A percentile compares a stretch with the other conserved stretches of the same genome.
phyloP scores from a whole-genome alignment of 441 rosid species.

The Erysimum cheiri region DNA sequence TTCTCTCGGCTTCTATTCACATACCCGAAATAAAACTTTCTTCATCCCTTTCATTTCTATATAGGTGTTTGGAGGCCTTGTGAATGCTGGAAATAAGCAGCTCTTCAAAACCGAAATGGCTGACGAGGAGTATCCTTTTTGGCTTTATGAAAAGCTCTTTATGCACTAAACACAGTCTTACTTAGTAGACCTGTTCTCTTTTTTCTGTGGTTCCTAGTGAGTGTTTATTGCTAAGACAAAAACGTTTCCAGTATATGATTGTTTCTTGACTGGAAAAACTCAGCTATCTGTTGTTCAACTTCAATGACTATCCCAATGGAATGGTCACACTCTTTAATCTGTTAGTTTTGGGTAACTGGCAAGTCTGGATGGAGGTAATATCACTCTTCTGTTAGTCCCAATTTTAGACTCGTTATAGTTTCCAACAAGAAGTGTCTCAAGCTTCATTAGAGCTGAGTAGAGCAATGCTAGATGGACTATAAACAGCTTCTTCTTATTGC shows the following conservation, averaged over 20 bases:
- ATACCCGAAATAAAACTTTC: not conserved
- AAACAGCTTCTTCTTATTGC: constrained; percentile 11
- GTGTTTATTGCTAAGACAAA: not conserved
- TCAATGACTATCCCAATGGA: constrained; percentile 98
- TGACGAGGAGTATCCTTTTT: constrained; percentile 85
- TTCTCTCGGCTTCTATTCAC: not conserved
- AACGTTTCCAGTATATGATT: not conserved
- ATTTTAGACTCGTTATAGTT: constrained; percentile 17
- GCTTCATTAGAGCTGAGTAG: not conserved
- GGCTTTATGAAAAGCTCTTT: not conserved
- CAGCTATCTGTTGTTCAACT: constrained; percentile 88
- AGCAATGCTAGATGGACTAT: constrained; percentile 14
- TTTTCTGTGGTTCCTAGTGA: constrained; percentile 18
- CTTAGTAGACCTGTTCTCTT: constrained; percentile 15
- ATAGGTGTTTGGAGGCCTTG: constrained; percentile 93
- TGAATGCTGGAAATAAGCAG: constrained; percentile 81
- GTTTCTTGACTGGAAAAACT: constrained; percentile 56
- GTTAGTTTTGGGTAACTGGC: constrained; percentile 96
- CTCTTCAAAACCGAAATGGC: constrained; percentile 67
- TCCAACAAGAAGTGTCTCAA: constrained; percentile 15
- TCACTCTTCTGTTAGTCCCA: constrained; percentile 3
- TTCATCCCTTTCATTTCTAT: constrained; percentile 9
- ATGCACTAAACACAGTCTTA: constrained; percentile 17
- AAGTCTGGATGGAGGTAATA: constrained; percentile 92
- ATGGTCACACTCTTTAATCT: constrained; percentile 96